These are phyloP conservation scores for Tulasnella calospora DNA, from an alignment of 768 basidiomycete species.

Conservation along the genomic window DNA sequence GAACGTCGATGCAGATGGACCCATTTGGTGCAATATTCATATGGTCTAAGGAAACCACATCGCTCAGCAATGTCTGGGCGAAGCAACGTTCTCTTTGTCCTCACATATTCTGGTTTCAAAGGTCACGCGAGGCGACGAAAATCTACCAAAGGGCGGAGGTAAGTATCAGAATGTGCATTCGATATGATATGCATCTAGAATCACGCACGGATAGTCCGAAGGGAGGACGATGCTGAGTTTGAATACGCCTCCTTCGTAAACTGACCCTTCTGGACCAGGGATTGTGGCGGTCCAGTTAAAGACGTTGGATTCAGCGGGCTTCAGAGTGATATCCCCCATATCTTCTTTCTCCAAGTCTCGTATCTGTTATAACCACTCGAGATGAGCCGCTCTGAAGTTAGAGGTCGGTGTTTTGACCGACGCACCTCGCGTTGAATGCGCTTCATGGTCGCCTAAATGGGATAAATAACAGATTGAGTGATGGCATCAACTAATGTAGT, in stretches of 20 bases:
- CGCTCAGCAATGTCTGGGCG: neutral
- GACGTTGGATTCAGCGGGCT: constrained; percentile 56
- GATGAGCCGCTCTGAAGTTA: constrained; percentile 1
- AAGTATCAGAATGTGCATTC: neutral
- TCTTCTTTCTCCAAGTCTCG: constrained; percentile 78
- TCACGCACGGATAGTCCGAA: constrained; percentile 67
- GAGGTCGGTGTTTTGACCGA: neutral
- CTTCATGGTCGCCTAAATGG: constrained; percentile 52
- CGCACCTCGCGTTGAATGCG: constrained; percentile 67
- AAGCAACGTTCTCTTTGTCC: neutral
- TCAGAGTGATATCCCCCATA: constrained; percentile 63
- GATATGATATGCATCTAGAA: neutral
- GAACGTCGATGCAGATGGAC: constrained; percentile 79
- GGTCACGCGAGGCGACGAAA: constrained; percentile 70
- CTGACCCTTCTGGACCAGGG: constrained; percentile 76
- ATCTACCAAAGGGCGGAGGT: constrained; percentile 42
- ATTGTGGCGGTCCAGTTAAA: constrained; percentile 72
- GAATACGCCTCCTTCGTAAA: constrained; percentile 73
- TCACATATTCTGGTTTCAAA: constrained; percentile 52
- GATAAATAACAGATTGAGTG: neutral
- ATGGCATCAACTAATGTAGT: neutral
- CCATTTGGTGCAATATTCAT: constrained; percentile 53
- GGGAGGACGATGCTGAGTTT: constrained; percentile 60
- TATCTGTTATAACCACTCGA: constrained; percentile 36
- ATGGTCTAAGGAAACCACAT: constrained; percentile 44